These are phyloP conservation scores for Chloranthus sessilifolius DNA, from an alignment of 164 flowering plant genomes.

Conservation along the genomic window DNA sequence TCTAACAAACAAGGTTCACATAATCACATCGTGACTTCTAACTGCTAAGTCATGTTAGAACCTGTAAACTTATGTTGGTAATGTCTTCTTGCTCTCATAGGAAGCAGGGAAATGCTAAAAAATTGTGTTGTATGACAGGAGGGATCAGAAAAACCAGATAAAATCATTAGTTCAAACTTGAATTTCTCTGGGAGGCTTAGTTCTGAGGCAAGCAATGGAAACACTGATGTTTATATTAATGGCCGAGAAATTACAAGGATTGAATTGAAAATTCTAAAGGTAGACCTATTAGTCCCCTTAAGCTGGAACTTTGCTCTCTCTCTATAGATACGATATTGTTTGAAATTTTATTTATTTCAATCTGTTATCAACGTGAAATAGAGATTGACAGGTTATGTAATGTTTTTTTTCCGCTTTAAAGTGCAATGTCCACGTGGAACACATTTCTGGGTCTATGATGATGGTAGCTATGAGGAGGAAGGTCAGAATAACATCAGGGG, in stretches of 20 bases:
- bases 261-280: conserved; percentile 80
- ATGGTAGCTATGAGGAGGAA: conserved; percentile 98
- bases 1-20: too few species aligned
- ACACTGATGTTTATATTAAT: conserved; percentile 83
- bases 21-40: too few species aligned
- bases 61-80: too few species aligned
- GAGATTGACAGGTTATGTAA: too few species aligned
- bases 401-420: too few species aligned
- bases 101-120: not conserved
- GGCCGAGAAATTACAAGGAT: conserved; percentile 90
- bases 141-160: conserved; percentile 90
- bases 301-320: not conserved
- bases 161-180: conserved; percentile 79
- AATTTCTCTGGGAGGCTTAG: conserved; percentile 80
- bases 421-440: conserved; percentile 98
- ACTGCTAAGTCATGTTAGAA: too few species aligned
- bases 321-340: too few species aligned
- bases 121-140: conserved; percentile 42
- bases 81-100: too few species aligned
- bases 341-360: too few species aligned
- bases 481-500: conserved; percentile 96
- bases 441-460: conserved; percentile 98
- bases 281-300: conserved; percentile 16
- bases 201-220: conserved; percentile 83
- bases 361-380: too few species aligned